Base-by-base conservation (phyloP, 805 yeast genomes). In the Barnettozyma pratensis region DNA sequence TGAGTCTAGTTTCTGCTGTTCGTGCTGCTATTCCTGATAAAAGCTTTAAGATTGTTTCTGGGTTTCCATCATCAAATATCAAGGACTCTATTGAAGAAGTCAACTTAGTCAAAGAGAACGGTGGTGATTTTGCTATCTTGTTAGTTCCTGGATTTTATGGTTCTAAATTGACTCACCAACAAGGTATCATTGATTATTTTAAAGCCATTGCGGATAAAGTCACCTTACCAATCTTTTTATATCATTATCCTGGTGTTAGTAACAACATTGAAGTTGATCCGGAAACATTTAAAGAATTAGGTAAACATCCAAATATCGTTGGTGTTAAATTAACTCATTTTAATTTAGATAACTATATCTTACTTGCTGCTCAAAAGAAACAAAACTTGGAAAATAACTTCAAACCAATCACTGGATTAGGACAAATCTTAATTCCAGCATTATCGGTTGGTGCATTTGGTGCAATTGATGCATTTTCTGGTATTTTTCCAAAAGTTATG, bases 381-480 rank as follows among this genome's bases (percentile, higher is more conserved):
- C 62, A 61, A 38, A 66, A 71, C 45, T 46, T 60, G 42, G 52
- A 53, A 39, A 64, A 65, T 50, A 64, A 71, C 50, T 77, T 77
- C 61, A 51, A 62, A 30, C 66, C 71, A 32, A 68, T 75, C 54
- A 73, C 80, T 30, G 82, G 82, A 14, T 66, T 75, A 31, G 80
- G 80, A 28, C 81, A 77, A 60, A 64, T 74, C 40, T 64, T 77
- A 44, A 61, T 76, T 39, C 81, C 81, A 14, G 72, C 73, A 27
- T 61, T 74, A 44, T 50, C 71, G 6, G 70, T 73, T 14, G 77
- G 77, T 9, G 67, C 68, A 44, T 63, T 65, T 43, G 82, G 81
- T 31, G 68, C 79, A 27, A 74, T 77, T 49, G 81, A 76, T 57
- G 82, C 79, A 6, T 62, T 76, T 43, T 69, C 76, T 31, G 79